Evolutionary conservation across 768 basidiomycete genomes (phyloP).

Genomic region (Lactarius hatsudake): DNA sequence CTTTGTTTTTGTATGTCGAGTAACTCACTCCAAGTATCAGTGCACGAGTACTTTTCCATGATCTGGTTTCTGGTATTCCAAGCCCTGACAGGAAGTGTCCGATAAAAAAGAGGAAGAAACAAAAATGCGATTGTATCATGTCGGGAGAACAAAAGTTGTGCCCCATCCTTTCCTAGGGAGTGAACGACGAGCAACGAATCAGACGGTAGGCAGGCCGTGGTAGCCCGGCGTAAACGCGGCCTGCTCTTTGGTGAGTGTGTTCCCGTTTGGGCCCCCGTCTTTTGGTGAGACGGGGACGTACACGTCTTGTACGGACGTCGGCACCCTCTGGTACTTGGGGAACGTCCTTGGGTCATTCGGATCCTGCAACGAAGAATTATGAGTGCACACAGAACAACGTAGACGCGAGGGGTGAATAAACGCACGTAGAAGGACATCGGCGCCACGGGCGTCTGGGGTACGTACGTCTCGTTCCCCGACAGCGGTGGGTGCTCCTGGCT

Average conservation of each 20-base stretch:
- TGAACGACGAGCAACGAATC: neutral
- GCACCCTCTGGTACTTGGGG: neutral
- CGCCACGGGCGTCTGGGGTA: neutral
- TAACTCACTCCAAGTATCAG: no score
- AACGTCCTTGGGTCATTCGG: slow-evolving; percentile 14
- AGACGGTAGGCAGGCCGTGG: slow-evolving; percentile 4
- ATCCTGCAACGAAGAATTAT: neutral
- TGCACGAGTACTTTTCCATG: no score
- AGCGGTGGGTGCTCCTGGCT: no score
- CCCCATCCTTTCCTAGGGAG: neutral
- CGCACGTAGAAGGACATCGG: slow-evolving; percentile 8
- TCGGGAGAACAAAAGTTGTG: neutral
- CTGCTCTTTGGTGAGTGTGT: no score
- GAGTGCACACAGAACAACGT: neutral
- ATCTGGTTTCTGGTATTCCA: no score
- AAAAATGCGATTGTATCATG: neutral
- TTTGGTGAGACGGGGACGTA: no score
- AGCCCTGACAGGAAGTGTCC: no score
- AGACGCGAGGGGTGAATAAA: neutral
- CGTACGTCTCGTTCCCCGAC: no score
- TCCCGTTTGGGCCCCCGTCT: no score
- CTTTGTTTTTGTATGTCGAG: no score
- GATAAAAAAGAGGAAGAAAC: neutral
- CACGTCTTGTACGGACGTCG: no score
- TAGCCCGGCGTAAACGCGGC: no score